Percentiles rank a stretch among this genome's conserved stretches.
Conservation (phyloP, 1,284 basidiomycete species). For the Veloboletus limbatus region DNA sequence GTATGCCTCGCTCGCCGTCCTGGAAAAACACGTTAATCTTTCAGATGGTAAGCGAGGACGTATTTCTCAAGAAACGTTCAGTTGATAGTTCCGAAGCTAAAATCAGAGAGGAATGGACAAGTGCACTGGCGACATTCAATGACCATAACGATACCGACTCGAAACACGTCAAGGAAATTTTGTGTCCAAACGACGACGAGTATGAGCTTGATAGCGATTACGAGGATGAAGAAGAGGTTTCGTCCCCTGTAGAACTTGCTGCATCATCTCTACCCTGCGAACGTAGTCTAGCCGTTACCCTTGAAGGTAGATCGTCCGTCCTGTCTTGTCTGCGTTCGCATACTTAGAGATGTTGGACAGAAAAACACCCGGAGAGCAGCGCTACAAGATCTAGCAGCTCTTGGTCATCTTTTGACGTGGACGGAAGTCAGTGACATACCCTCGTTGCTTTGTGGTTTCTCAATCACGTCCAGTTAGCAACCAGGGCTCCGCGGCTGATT, state of each 20-base stretch:
- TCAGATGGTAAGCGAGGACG: conserved; percentile 10
- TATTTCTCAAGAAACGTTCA: background rate
- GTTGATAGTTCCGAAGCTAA: conserved; percentile 13
- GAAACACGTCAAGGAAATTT: conserved; percentile 10
- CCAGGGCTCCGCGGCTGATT: background rate
- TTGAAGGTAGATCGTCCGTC: conserved; percentile 7
- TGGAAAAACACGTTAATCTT: conserved; percentile 14
- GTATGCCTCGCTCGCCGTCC: conserved; percentile 19
- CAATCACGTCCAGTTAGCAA: conserved; percentile 12
- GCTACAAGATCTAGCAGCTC: conserved; percentile 1
- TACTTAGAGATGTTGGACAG: conserved; percentile 2
- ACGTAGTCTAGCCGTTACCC: background rate
- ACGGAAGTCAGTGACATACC: conserved; percentile 5
- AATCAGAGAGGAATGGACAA: conserved; percentile 10
- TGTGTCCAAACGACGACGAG: conserved; percentile 14
- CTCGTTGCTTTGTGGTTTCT: conserved; percentile 3
- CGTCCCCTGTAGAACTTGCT: background rate
- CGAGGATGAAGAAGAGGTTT: conserved; percentile 21
- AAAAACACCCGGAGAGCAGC: conserved; percentile 2
- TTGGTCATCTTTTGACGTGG: conserved; percentile 11
- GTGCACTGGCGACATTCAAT: conserved; percentile 1
- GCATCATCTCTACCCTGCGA: background rate
- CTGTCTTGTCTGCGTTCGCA: background rate
- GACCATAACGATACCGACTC: background rate
- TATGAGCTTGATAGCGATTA: conserved; percentile 29